Base-by-base conservation (phyloP, 352 stramenopile species). In the Globisporangium paddicum region DNA sequence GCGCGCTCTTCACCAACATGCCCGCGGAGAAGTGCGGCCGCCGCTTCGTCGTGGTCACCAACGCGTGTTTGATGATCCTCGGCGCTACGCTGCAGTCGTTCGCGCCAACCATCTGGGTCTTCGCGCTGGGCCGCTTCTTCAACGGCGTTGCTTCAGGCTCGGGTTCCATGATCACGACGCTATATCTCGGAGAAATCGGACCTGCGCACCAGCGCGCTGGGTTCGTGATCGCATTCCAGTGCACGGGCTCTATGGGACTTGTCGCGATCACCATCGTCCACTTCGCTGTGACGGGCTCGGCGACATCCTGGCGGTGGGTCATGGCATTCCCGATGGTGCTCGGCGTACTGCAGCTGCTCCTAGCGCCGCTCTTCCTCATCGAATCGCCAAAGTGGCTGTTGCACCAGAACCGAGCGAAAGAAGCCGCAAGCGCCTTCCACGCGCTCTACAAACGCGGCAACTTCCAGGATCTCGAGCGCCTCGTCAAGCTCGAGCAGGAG, bases 361-460 rank as follows among this genome's bases (percentile, higher is more conserved):
- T 67, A 2, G 30, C 63, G 1, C 62, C 60, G 4, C 14, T 58
- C 5, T 66, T 78, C 13, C 62, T 79, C 41, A 49, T 73, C n/a
- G 64, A 73, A 44, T 67, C 50, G 5, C 73, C 73, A 5, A 67
- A 67, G n/a, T 78, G 71, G 69, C 53, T 82, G 23, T 60, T 79
- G 13, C 34, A 45, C 5, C 56, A 75, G 42, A 60, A 66, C 5
- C 60, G 60, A 6, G 14, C 25, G 5, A 58, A 69, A 25, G 66
- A 82, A 10, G 71, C 70, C 18, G 54, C 52, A 11, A 41, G 23
- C 10, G 64, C 70, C 0, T 72, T 77, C 38, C 35, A 72, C 4
- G 59, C 62, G 37, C 56, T 81, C 19, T 81, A 81, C 57, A 62
- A 60, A 37, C 45, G 46, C 5, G 65, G 67, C 13, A 68, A 46